These are phyloP conservation scores for Trametes maxima DNA, from an alignment of 768 basidiomycete species.

Conservation along the genomic window DNA sequence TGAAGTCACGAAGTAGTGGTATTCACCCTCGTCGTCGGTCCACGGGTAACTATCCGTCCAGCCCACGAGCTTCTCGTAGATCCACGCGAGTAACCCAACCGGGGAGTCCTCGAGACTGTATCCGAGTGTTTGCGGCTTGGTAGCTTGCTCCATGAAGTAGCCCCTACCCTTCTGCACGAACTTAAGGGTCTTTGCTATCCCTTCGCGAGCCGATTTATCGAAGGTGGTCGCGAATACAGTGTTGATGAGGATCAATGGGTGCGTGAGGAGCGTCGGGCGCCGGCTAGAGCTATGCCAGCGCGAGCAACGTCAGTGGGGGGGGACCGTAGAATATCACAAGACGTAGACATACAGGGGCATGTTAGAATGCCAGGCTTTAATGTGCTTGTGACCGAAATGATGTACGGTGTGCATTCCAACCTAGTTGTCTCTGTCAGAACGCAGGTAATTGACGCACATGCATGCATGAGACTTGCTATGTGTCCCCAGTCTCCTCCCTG, in stretches of 20 bases:
- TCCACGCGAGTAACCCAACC: slow-evolving; percentile 45
- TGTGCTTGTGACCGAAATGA: slow-evolving; percentile 43
- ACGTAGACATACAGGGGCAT: slow-evolving; percentile 39
- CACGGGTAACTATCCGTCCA: slow-evolving; percentile 54
- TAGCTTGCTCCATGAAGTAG: slow-evolving; percentile 36
- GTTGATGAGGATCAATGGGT: slow-evolving; percentile 34
- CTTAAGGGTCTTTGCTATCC: slow-evolving; percentile 24
- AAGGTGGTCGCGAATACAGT: slow-evolving; percentile 32
- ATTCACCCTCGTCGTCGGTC: slow-evolving; percentile 57
- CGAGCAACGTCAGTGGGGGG: neutral
- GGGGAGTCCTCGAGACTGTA: slow-evolving; percentile 62
- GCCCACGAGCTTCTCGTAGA: slow-evolving; percentile 38
- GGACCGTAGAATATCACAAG: neutral
- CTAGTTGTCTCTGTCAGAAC: slow-evolving; percentile 23
- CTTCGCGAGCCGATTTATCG: slow-evolving; percentile 32
- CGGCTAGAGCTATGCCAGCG: slow-evolving; percentile 18
- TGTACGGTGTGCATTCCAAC: slow-evolving; percentile 38
- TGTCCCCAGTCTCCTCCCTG: slow-evolving; percentile 55
- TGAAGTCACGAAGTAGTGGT: neutral
- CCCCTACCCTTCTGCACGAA: slow-evolving; percentile 32
- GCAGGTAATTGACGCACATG: neutral
- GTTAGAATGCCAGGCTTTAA: slow-evolving; percentile 58
- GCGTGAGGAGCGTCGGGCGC: slow-evolving; percentile 28
- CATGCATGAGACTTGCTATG: slow-evolving; percentile 31
- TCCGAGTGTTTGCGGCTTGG: slow-evolving; percentile 42